These are phyloP conservation scores for Lentinula detonsa DNA, from an alignment of 768 basidiomycete genomes.

Conservation along the genomic window DNA sequence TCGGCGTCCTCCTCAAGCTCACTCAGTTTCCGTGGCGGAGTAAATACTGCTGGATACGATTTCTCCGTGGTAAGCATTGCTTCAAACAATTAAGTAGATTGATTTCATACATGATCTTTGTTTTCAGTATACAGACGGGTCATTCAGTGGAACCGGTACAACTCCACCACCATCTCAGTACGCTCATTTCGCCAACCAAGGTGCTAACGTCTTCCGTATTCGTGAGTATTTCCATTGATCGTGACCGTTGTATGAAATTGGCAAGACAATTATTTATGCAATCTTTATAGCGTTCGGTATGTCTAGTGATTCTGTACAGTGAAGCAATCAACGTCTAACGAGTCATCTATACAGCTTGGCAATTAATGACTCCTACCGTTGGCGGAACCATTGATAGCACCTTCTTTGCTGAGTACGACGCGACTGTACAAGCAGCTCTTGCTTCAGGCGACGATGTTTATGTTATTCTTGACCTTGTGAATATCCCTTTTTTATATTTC, in stretches of 20 bases:
- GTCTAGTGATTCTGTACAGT: slow-evolving; percentile 12
- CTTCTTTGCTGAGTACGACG: slow-evolving; percentile 41
- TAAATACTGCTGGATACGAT: slow-evolving; percentile 42
- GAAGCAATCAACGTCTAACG: slow-evolving; percentile 6
- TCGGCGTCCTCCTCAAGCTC: slow-evolving; percentile 13
- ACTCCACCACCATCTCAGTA: slow-evolving; percentile 38
- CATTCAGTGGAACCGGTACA: slow-evolving; percentile 31
- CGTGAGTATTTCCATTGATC: background rate
- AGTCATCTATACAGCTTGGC: slow-evolving; percentile 34
- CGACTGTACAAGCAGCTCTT: slow-evolving; percentile 41
- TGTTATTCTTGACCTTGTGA: slow-evolving; percentile 45
- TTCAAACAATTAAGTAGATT: background rate
- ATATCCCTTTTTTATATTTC: slow-evolving; percentile 1
- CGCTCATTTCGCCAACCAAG: slow-evolving; percentile 40
- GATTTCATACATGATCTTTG: background rate
- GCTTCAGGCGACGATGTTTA: slow-evolving; percentile 32
- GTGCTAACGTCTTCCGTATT: slow-evolving; percentile 40
- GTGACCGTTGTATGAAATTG: too few relatives aligned
- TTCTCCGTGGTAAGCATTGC: slow-evolving; percentile 30
- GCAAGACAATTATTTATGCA: background rate
- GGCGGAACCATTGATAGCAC: slow-evolving; percentile 39
- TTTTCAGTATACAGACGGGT: slow-evolving; percentile 33
- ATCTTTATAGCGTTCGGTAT: slow-evolving; percentile 25
- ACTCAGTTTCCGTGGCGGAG: slow-evolving; percentile 37
- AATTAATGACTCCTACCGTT: slow-evolving; percentile 42